Conservation (phyloP, 2,329 filamentous ascomycete species). For the Stagonosporopsis cucurbitacearum region DNA sequence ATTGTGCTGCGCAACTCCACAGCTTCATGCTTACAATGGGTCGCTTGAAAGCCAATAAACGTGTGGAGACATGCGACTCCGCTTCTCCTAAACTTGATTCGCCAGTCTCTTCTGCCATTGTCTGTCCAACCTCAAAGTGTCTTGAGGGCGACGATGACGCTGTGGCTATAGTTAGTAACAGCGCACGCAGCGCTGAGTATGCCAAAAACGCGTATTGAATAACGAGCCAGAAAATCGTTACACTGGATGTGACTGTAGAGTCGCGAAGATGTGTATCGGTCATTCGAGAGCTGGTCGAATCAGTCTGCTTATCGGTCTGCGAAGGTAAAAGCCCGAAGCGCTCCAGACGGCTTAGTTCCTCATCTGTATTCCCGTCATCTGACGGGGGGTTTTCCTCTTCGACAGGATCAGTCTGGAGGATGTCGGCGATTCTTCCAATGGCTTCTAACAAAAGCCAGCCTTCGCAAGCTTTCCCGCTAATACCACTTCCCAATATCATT, state of each 20-base stretch:
- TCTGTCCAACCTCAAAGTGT: slow-evolving; percentile 42
- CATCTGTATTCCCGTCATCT: slow-evolving; percentile 34
- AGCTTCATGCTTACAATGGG: slow-evolving; percentile 79
- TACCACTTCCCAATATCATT: slow-evolving; percentile 81
- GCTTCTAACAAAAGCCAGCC: slow-evolving; percentile 89
- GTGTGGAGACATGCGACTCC: slow-evolving; percentile 44
- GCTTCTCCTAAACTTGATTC: slow-evolving; percentile 38
- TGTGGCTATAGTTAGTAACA: slow-evolving; percentile 68
- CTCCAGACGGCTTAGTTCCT: slow-evolving; percentile 57
- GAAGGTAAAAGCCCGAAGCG: slow-evolving; percentile 62
- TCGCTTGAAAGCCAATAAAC: slow-evolving; percentile 52
- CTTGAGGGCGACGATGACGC: slow-evolving; percentile 71
- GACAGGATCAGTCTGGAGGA: slow-evolving; percentile 47
- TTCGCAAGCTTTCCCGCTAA: slow-evolving; percentile 81
- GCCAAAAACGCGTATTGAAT: slow-evolving; percentile 59
- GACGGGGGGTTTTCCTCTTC: slow-evolving; percentile 38
- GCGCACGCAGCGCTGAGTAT: slow-evolving; percentile 69
- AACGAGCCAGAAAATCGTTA: slow-evolving; percentile 60
- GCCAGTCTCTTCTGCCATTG: slow-evolving; percentile 37
- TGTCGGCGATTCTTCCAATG: slow-evolving; percentile 72
- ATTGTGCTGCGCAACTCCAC: slow-evolving; percentile 74
- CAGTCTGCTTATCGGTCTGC: slow-evolving; percentile 37
- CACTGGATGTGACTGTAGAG: slow-evolving; percentile 27
- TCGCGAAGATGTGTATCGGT: slow-evolving; percentile 26
- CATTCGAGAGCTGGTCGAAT: slow-evolving; percentile 25